Conservation (phyloP, 305 asterid species). For the Fraxinus greggii region DNA sequence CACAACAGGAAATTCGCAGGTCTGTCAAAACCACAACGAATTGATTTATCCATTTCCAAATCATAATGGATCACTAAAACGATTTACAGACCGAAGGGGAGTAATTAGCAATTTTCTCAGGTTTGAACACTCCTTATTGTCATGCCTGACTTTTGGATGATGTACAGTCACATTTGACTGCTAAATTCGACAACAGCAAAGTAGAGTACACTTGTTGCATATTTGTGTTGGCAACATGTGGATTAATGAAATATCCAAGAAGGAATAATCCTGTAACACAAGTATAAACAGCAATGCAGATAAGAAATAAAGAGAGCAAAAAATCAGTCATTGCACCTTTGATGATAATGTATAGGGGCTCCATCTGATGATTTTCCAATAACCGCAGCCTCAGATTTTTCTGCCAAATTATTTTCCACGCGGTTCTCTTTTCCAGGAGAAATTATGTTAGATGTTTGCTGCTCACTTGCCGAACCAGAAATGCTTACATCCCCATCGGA, state of each 20-base stretch:
- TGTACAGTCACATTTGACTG: neutral
- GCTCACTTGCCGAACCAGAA: conserved; percentile 42
- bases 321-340: conserved; percentile 40
- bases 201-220: neutral
- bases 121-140: neutral
- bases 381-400: conserved; percentile 41
- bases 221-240: neutral
- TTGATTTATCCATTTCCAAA: neutral
- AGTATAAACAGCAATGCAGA: neutral
- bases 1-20: neutral
- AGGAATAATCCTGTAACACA: neutral
- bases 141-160: neutral
- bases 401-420: conserved; percentile 42
- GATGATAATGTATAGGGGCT: conserved; percentile 33
- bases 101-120: neutral
- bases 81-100: neutral
- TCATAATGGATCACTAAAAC: neutral
- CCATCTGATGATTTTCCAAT: conserved; percentile 51
- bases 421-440: conserved; percentile 41
- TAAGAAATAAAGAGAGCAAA: conserved; percentile 19
- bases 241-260: neutral
- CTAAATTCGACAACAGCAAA: neutral
- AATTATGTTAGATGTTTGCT: conserved; percentile 29
- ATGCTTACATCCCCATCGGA: conserved; percentile 54
- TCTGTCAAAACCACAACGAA: neutral